phyloP scores from a whole-genome alignment of 495 filamentous ascomycete species.

The Xylaria grammica region DNA sequence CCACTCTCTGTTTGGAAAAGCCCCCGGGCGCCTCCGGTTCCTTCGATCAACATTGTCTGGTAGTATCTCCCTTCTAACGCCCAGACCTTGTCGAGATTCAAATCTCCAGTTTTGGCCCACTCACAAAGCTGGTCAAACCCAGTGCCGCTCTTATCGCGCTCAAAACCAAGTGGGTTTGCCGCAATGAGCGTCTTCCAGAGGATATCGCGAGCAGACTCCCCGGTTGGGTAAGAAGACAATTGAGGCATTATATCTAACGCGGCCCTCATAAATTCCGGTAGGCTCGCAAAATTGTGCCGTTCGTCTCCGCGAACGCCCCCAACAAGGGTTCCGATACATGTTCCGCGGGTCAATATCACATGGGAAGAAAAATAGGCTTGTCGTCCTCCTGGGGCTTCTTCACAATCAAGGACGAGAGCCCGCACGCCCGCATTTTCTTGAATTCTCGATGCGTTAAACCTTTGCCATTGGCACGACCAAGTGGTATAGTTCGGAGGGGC shows the following conservation, averaged over 20 bases:
- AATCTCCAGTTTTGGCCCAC: not conserved
- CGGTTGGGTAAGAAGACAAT: not conserved
- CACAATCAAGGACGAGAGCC: not conserved
- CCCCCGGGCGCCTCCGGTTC: not conserved
- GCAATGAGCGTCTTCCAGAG: constrained; percentile 8
- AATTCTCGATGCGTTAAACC: not conserved
- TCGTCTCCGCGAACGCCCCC: not conserved
- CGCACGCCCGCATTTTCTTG: not conserved
- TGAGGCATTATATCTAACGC: not conserved
- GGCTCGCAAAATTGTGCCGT: not conserved
- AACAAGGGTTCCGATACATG: not conserved
- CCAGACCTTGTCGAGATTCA: not conserved
- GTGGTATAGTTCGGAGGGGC: not conserved
- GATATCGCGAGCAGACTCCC: constrained; percentile 1
- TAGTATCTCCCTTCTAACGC: not conserved
- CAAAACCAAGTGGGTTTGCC: constrained; percentile 21
- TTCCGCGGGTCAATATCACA: not conserved
- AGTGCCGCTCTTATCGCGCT: not conserved
- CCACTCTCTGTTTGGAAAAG: not conserved
- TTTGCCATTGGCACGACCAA: not conserved
- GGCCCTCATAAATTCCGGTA: not conserved
- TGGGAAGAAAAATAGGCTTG: too few relatives aligned
- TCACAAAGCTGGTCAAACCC: constrained; percentile 6
- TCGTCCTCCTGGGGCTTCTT: too few relatives aligned
- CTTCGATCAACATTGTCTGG: not conserved